Base-by-base conservation (phyloP, 1,139 yeast species). In the Yamadazyma oceani region DNA sequence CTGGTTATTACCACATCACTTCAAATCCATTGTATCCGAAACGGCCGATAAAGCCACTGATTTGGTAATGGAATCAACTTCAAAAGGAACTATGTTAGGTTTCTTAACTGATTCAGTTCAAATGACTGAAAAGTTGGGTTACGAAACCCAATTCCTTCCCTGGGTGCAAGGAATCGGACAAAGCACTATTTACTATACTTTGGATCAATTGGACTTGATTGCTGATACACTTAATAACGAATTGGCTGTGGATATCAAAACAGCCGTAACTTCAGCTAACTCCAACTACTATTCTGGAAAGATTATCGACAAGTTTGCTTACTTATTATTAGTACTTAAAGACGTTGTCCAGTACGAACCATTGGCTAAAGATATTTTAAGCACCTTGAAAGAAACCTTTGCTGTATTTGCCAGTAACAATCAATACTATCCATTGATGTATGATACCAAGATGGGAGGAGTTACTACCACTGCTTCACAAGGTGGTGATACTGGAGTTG, bases 231-330 rank as follows among this genome's bases (percentile, higher is more conserved):
- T 88, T 0, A 46, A 46, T 0, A 46, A 55, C 7, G 94, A 85
- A 42, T 65, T 76, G 7, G 55, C 64, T 26, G 85, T 84, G 53
- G 78, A 82, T 10, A 61, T 65, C 2, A 71, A 65, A 7, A 78
- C 76, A 60, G 78, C 88, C 1, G 73, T 83, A 49, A 64, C 30
- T 10, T 27, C 30, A 6, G 21, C 84, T 16, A 88, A 85, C 42
- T 69, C 75, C 8, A 85, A 84, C 92, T 85, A 85, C 55, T 78
- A 83, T n/a, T 72, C 88, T 2, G 94, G 94, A 17, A 85, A 85
- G 53, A 70, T 79, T 17, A 60, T 85, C 39, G 89, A 85, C 39
- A 85, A 84, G 53, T 85, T 80, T 58, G 90, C 92, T 0, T 81
- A 81, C 66, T 69, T 85, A 36, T 67, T 84, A 6, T 83, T 80